Conservation (phyloP, 139 green algal genomes). For the Picochlorum sp. region DNA sequence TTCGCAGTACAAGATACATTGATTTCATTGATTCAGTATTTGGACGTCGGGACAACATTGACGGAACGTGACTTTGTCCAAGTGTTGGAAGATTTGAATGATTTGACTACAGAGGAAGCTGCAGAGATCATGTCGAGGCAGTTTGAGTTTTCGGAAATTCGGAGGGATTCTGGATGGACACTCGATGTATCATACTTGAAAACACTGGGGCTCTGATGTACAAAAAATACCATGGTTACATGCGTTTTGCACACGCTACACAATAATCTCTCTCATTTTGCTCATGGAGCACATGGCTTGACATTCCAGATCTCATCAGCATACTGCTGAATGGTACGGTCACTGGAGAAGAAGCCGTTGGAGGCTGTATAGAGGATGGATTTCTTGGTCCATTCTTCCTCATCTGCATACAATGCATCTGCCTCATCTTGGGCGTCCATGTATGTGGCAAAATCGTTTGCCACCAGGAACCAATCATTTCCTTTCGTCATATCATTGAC, state of each 20-base stretch:
- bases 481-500: slow-evolving; percentile 74
- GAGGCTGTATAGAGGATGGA: slow-evolving; percentile 68
- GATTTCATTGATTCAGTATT: slow-evolving; percentile 6
- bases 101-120: background rate
- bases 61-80: background rate
- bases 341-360: slow-evolving; percentile 65
- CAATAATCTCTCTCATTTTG: no score
- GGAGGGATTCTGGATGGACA: background rate
- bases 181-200: background rate
- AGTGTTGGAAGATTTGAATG: background rate
- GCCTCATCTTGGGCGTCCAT: slow-evolving; percentile 78
- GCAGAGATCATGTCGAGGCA: background rate
- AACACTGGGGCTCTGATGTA: no score
- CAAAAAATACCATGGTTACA: no score
- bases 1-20: slow-evolving; percentile 4
- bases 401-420: slow-evolving; percentile 57
- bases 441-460: slow-evolving; percentile 90
- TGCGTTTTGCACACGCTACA: no score
- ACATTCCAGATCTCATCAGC: slow-evolving; percentile 77
- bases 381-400: slow-evolving; percentile 58
- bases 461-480: slow-evolving; percentile 63
- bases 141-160: background rate
- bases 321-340: slow-evolving; percentile 73
- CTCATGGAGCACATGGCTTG: slow-evolving; percentile 34
- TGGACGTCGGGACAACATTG: background rate